These are phyloP conservation scores for Musa acuminata DNA, from an alignment of 176 grass and related monocot species.

Conservation along the genomic window DNA sequence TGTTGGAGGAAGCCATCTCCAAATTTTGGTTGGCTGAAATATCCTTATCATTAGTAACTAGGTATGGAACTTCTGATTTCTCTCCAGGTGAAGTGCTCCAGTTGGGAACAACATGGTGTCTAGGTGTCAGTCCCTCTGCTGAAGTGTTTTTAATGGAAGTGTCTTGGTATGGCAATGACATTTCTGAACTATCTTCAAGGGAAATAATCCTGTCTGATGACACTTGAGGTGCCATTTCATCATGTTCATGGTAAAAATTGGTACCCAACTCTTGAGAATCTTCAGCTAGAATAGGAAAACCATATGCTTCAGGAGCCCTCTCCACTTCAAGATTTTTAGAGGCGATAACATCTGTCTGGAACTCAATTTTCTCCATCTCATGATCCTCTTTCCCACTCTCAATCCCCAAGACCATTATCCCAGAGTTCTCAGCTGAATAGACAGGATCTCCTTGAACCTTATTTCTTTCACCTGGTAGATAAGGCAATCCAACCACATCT, in stretches of 20 bases:
- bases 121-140: background rate
- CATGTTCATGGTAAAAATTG: slow-evolving; percentile 14
- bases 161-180: background rate
- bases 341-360: background rate
- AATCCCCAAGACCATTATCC: too few species aligned
- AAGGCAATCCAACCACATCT: background rate
- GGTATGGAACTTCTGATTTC: too few species aligned
- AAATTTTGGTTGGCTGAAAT: background rate
- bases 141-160: background rate
- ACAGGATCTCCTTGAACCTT: background rate
- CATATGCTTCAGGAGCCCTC: background rate
- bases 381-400: background rate
- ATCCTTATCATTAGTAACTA: background rate
- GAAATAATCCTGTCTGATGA: background rate
- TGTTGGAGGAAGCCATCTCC: background rate
- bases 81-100: too few species aligned
- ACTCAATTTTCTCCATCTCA: slow-evolving; percentile 3
- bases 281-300: background rate
- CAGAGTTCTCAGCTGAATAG: background rate
- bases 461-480: background rate
- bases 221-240: background rate
- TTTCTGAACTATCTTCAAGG: background rate
- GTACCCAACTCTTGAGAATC: background rate
- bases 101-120: too few species aligned
- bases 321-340: background rate